Evolutionary conservation across 805 yeast species (phyloP).

Genomic region (Yamadazyma nakazawae): DNA sequence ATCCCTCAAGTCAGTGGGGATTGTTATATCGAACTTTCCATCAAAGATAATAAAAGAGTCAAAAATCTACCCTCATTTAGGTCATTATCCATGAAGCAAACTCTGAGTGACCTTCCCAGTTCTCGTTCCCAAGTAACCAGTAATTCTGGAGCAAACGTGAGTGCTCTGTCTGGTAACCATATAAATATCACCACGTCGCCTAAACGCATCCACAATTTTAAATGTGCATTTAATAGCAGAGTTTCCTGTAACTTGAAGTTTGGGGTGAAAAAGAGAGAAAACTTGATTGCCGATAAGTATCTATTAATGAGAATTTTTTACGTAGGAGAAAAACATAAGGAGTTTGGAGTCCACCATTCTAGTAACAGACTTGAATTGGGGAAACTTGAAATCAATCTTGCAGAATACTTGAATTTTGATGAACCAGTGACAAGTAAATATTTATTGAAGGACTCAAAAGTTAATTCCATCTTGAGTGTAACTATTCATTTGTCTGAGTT

Average conservation of each 20-base stretch:
- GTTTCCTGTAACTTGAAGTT: slow-evolving; percentile 38
- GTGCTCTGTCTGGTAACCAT: slow-evolving; percentile 16
- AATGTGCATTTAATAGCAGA: slow-evolving; percentile 35
- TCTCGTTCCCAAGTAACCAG: neutral
- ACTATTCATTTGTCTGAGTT: slow-evolving; percentile 50
- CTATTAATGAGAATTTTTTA: slow-evolving; percentile 37
- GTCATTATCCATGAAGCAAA: slow-evolving; percentile 14
- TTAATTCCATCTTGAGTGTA: slow-evolving; percentile 73
- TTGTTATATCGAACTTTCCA: slow-evolving; percentile 61
- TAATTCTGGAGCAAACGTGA: slow-evolving; percentile 1
- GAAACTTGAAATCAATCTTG: slow-evolving; percentile 57
- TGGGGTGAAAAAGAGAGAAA: slow-evolving; percentile 36
- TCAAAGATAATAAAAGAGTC: slow-evolving; percentile 45
- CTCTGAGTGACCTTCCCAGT: neutral
- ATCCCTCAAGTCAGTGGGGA: slow-evolving; percentile 76
- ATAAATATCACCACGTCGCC: slow-evolving; percentile 29
- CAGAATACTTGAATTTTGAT: slow-evolving; percentile 64
- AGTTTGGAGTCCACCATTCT: slow-evolving; percentile 8
- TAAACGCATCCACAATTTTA: slow-evolving; percentile 36
- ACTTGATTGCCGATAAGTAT: slow-evolving; percentile 42
- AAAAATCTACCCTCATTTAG: slow-evolving; percentile 10
- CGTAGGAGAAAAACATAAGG: slow-evolving; percentile 23
- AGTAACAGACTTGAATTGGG: slow-evolving; percentile 48
- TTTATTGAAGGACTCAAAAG: slow-evolving; percentile 71
- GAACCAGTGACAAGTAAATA: slow-evolving; percentile 57